Evolutionary conservation across 106 monocot species (phyloP).

Genomic region (Vanilla planifolia): DNA sequence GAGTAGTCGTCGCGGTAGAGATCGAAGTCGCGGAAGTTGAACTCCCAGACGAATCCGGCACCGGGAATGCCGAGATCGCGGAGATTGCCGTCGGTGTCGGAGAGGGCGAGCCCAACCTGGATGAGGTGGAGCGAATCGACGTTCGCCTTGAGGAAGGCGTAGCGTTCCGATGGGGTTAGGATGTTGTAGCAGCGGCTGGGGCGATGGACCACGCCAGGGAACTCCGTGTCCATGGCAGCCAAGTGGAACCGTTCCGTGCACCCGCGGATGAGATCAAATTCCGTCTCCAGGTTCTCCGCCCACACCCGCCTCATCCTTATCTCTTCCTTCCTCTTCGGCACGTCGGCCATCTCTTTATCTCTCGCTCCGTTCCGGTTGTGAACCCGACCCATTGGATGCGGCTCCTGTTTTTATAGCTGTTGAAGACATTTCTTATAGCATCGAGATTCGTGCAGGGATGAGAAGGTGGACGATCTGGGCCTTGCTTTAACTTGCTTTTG

Average conservation of each 20-base stretch:
- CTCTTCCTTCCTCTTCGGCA: background rate
- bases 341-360: no score
- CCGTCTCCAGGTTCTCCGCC: slow-evolving; percentile 17
- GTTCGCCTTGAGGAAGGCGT: slow-evolving; percentile 33
- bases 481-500: no score
- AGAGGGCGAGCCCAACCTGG: slow-evolving; percentile 43
- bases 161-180: slow-evolving; percentile 15
- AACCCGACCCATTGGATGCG: no score
- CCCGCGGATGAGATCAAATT: slow-evolving; percentile 24
- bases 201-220: slow-evolving; percentile 50
- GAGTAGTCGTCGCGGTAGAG: background rate
- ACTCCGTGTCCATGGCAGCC: slow-evolving; percentile 30
- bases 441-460: no score
- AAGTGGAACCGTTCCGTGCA: slow-evolving; percentile 15
- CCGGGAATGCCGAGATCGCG: background rate
- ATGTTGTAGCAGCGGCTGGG: slow-evolving; percentile 8
- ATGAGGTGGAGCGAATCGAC: slow-evolving; percentile 39
- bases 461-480: no score
- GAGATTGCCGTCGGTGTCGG: slow-evolving; percentile 11
- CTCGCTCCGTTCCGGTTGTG: no score
- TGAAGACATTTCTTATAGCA: no score
- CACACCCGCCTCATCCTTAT: slow-evolving; percentile 1
- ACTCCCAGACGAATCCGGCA: slow-evolving; percentile 21
- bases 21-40: slow-evolving; percentile 33
- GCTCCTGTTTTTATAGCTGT: no score